Conservation (phyloP, 306 rosid genomes). For the Leucaena leucocephala region DNA sequence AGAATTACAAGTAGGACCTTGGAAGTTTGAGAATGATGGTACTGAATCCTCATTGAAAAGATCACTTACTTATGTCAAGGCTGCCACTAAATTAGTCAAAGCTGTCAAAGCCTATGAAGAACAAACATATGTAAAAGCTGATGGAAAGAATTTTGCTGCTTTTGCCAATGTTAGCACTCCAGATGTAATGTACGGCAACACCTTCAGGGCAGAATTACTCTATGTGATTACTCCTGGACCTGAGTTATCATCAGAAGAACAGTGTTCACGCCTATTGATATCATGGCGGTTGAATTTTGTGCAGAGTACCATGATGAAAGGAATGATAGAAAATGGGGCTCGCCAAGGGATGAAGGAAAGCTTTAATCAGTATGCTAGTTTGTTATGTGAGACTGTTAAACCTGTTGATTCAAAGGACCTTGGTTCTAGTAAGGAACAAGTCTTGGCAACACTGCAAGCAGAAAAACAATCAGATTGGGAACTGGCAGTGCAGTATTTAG, state of each 20-base stretch:
- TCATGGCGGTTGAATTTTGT: constrained; percentile 89
- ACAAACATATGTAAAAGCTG: constrained; percentile 82
- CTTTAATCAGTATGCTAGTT: constrained; percentile 67
- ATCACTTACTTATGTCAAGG: constrained; percentile 71
- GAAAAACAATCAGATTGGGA: constrained; percentile 72
- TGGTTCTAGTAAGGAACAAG: constrained; percentile 79
- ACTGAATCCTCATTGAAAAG: constrained; percentile 53
- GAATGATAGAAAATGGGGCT: constrained; percentile 93
- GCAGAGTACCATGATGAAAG: constrained; percentile 98
- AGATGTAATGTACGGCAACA: constrained; percentile 86
- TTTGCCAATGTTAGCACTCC: constrained; percentile 74
- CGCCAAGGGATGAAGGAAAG: constrained; percentile 90
- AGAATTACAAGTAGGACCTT: constrained; percentile 62
- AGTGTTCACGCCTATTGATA: constrained; percentile 71
- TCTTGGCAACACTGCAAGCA: constrained; percentile 78
- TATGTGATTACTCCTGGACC: constrained; percentile 86
- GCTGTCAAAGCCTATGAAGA: constrained; percentile 85
- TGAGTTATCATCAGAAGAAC: constrained; percentile 78
- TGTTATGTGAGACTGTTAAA: constrained; percentile 67
- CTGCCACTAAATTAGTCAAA: constrained; percentile 74
- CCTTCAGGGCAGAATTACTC: constrained; percentile 74
- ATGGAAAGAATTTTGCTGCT: constrained; percentile 73
- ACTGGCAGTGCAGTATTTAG: constrained; percentile 76
- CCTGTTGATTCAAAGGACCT: constrained; percentile 82
- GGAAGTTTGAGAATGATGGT: constrained; percentile 69